A percentile compares a stretch with the other conserved stretches of the same genome.
Evolutionary conservation across 2,329 filamentous ascomycete species (phyloP).

Genomic region (Penicillium sp.): DNA sequence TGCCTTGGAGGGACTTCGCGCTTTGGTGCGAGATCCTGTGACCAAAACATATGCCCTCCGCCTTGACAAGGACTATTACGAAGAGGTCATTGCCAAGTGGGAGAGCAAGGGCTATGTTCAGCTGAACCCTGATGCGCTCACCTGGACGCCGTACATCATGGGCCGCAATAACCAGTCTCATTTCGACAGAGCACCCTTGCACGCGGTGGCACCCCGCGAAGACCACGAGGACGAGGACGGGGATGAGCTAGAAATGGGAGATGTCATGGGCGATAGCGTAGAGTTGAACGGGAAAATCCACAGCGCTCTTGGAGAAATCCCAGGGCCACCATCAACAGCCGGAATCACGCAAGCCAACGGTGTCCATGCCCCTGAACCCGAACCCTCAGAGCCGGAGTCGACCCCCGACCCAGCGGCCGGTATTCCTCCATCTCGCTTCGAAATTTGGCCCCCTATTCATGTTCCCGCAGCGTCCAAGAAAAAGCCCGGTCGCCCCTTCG

Average conservation of each 20-base stretch:
- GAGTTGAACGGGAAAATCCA: constrained; percentile 14
- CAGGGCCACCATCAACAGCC: constrained; percentile 33
- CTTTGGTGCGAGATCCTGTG: constrained; percentile 80
- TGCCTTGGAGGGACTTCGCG: constrained; percentile 81
- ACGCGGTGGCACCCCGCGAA: constrained; percentile 80
- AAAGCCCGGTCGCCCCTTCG: constrained; percentile 36
- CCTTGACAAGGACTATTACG: constrained; percentile 78
- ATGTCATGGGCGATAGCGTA: constrained; percentile 10
- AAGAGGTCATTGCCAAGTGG: constrained; percentile 82
- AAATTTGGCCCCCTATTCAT: constrained; percentile 40
- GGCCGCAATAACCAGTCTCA: constrained; percentile 74
- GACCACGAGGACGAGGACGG: constrained; percentile 38
- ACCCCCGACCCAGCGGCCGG: constrained; percentile 27
- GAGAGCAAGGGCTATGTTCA: constrained; percentile 82
- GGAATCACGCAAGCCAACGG: constrained; percentile 23
- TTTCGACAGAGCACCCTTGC: constrained; percentile 77
- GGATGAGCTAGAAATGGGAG: constrained; percentile 19
- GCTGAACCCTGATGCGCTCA: constrained; percentile 70
- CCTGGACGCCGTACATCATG: constrained; percentile 98
- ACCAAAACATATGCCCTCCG: constrained; percentile 86
- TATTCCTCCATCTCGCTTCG: constrained; percentile 39
- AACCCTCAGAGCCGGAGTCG: constrained; percentile 7
- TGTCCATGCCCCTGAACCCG: constrained; percentile 12
- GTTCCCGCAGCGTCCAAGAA: constrained; percentile 28
- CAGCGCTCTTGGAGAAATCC: constrained; percentile 21